Conservation (phyloP, 805 yeast species). For the Saccharomyces paradoxus region DNA sequence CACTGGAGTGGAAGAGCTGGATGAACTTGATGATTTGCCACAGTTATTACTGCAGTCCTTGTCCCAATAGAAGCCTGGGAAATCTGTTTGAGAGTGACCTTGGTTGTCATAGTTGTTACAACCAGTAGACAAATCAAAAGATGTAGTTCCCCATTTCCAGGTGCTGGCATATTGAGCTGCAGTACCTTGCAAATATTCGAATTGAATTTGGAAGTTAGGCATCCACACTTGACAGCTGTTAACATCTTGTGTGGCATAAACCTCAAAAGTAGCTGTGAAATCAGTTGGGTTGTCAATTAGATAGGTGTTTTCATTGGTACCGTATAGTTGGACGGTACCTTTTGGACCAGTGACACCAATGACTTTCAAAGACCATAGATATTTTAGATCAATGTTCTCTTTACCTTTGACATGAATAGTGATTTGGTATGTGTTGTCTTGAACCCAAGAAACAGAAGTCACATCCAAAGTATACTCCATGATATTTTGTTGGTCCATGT, state of each 20-base stretch:
- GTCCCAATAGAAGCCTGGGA: slow-evolving; percentile 23
- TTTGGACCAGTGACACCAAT: slow-evolving; percentile 27
- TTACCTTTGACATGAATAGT: slow-evolving; percentile 12
- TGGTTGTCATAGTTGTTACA: slow-evolving; percentile 24
- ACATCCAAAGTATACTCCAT: slow-evolving; percentile 12
- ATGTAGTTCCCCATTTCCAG: slow-evolving; percentile 9
- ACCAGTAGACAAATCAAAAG: slow-evolving; percentile 22
- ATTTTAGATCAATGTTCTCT: slow-evolving; percentile 8
- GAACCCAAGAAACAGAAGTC: slow-evolving; percentile 9
- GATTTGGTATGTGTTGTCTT: slow-evolving; percentile 10
- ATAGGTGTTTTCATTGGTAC: slow-evolving; percentile 16
- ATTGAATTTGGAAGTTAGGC: slow-evolving; percentile 27
- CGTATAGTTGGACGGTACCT: slow-evolving; percentile 17
- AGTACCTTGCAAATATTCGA: slow-evolving; percentile 26
- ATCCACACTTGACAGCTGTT: slow-evolving; percentile 13
- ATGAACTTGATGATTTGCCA: background rate
- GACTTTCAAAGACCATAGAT: slow-evolving; percentile 17
- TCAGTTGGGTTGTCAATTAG: slow-evolving; percentile 20
- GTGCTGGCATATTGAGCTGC: slow-evolving; percentile 6
- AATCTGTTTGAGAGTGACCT: slow-evolving; percentile 23
- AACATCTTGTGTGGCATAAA: slow-evolving; percentile 13
- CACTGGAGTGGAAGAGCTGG: background rate
- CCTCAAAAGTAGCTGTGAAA: slow-evolving; percentile 24
- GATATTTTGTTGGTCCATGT: slow-evolving; percentile 4
- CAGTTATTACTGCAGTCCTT: background rate